Evolutionary conservation across 768 basidiomycete species (phyloP), one percentile per base, ranked within the genome.

Genomic region (Podaxis sp.): DNA sequence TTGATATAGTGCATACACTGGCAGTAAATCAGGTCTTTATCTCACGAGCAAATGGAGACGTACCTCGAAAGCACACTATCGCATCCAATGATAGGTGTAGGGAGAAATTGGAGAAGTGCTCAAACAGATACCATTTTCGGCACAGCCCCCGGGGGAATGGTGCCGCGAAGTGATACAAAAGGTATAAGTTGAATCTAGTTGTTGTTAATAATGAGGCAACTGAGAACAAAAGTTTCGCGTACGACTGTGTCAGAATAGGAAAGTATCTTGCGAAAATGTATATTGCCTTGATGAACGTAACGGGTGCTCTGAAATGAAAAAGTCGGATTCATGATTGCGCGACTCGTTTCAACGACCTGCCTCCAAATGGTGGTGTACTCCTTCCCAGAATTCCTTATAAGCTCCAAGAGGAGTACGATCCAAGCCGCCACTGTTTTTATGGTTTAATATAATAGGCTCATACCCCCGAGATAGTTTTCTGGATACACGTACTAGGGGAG

Each of bases 191-290:
- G 17, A 37, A n/a, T 10, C 56, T 46, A 22, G 15, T 33, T 30
- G 51, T 52, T 26, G 15, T 10, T 52, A 15, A 4, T 2, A 46
- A 28, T 30, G 17, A 33, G 26, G 15, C 24, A 15, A 20, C 15
- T 1, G 4, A 15, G 24, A 2, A n/a, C 1, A 17, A 17, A 15
- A 6, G 12, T 26, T 22, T 13, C n/a, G 33, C 56, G 28, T 46
- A 58, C 56, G 28, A 6, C 3, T 33, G 56, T 12, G 33, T 26
- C 24, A 48, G 30, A n/a, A 44, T 28, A 36, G 56, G 56, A 15
- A 28, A 48, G 38, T 26, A 24, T 41, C 44, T 58, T 10, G 56
- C 37, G 46, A 58, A 57, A 10, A 58, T 33, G 28, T 58, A 58
- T 5, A 28, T 20, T 30, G 40, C 26, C 15, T 28, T 44, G 17